Conservation (phyloP, 257 asterid species). For the Gynochthodes officinalis region DNA sequence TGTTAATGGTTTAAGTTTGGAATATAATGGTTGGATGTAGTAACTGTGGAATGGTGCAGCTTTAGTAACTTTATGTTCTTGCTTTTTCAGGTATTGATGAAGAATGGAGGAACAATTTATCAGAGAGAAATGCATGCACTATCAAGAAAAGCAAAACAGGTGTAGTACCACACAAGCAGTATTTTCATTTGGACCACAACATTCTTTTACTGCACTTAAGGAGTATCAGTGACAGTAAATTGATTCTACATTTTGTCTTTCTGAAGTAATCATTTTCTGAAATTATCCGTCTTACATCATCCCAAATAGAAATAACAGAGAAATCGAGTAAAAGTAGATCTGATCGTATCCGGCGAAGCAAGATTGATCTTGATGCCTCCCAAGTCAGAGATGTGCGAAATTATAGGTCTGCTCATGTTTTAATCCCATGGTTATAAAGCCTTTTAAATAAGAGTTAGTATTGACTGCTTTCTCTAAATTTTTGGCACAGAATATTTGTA, state of each 20-base stretch:
- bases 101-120: slow-evolving; percentile 79
- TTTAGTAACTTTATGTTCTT: slow-evolving; percentile 42
- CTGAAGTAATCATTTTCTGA: background rate
- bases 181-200: slow-evolving; percentile 65
- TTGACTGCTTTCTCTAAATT: background rate
- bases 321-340: slow-evolving; percentile 38
- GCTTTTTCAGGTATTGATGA: slow-evolving; percentile 92
- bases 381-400: slow-evolving; percentile 62
- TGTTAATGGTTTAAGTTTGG: slow-evolving; percentile 27
- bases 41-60: slow-evolving; percentile 45
- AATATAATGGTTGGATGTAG: slow-evolving; percentile 45
- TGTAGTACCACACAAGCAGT: slow-evolving; percentile 42
- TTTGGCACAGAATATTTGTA: slow-evolving; percentile 60
- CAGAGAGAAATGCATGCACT: slow-evolving; percentile 79
- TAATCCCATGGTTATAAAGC: background rate
- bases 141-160: slow-evolving; percentile 92
- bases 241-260: slow-evolving; percentile 8
- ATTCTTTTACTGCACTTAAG: slow-evolving; percentile 17
- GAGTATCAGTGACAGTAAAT: slow-evolving; percentile 9
- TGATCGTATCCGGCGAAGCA: slow-evolving; percentile 50
- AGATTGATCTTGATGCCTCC: slow-evolving; percentile 68
- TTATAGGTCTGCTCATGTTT: slow-evolving; percentile 42
- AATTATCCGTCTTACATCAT: slow-evolving; percentile 5
- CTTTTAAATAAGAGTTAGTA: slow-evolving; percentile 1
- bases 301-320: slow-evolving; percentile 36